Evolutionary conservation across 169 alveolate species (phyloP).

Genomic region (Cryptosporidium ubiquitum): DNA sequence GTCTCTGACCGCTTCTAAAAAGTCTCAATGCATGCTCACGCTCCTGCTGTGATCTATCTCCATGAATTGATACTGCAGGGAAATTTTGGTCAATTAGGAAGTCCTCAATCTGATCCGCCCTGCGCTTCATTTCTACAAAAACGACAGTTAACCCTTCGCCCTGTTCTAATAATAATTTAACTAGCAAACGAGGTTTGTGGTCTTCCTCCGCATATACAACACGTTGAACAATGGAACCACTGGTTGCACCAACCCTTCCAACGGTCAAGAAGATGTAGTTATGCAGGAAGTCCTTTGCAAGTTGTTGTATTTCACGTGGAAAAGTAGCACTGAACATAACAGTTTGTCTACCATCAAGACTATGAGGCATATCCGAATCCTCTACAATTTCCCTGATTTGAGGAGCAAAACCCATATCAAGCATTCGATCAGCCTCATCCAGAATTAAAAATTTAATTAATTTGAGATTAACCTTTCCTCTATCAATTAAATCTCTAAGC

Average conservation of each 20-base stretch:
- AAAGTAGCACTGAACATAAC: conserved; percentile 94
- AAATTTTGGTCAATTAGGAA: conserved; percentile 83
- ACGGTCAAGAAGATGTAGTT: conserved; percentile 89
- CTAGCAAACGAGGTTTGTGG: conserved; percentile 84
- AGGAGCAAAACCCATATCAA: conserved; percentile 96
- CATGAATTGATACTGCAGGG: conserved; percentile 92
- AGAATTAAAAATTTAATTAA: conserved; percentile 87
- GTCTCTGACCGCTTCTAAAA: conserved; percentile 91
- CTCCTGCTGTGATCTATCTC: conserved; percentile 94
- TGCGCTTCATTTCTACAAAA: conserved; percentile 90
- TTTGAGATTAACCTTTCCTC: conserved; percentile 81
- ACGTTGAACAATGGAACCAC: conserved; percentile 92
- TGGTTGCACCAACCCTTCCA: conserved; percentile 93
- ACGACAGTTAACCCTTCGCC: conserved; percentile 81
- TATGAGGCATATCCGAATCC: conserved; percentile 84
- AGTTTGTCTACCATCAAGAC: conserved; percentile 86
- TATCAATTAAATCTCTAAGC: conserved; percentile 88
- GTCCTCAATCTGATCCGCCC: conserved; percentile 89
- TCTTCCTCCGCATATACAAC: conserved; percentile 89
- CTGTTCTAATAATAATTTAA: conserved; percentile 84
- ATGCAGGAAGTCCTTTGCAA: conserved; percentile 89
- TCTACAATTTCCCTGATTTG: conserved; percentile 87
- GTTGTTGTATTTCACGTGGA: conserved; percentile 91
- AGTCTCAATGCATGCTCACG: conserved; percentile 91
- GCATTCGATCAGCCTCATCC: conserved; percentile 96